phyloP scores from a whole-genome alignment of 1,284 basidiomycete species.

The Trichosporon inkin region DNA sequence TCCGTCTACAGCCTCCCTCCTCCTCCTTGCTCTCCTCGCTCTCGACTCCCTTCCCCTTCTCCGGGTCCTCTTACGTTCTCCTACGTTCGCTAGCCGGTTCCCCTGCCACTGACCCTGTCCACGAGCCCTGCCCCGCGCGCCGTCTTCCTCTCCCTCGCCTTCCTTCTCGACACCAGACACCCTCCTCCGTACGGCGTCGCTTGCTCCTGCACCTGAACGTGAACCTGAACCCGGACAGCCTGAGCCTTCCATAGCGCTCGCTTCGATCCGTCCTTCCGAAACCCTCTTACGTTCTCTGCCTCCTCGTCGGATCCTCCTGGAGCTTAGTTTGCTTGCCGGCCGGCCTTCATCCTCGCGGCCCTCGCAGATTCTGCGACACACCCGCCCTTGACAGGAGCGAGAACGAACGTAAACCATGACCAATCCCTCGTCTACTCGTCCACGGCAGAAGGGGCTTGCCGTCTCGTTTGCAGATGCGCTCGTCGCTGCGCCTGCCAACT shows the following conservation, averaged over 20 bases:
- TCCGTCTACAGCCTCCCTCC: too few species aligned
- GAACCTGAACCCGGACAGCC: not conserved
- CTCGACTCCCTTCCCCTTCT: not conserved
- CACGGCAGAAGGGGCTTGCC: slow-evolving; percentile 1
- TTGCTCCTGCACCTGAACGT: not conserved
- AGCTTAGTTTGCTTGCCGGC: not conserved
- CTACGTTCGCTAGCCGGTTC: not conserved
- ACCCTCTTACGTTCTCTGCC: not conserved
- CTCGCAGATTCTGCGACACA: not conserved
- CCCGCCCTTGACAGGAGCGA: not conserved
- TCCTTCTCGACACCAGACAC: not conserved
- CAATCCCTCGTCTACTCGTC: not conserved
- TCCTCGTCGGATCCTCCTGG: not conserved
- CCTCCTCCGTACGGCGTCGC: not conserved
- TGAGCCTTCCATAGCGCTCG: not conserved
- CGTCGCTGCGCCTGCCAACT: not conserved
- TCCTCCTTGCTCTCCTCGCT: not conserved
- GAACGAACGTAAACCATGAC: slow-evolving; percentile 1
- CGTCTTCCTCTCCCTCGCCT: not conserved
- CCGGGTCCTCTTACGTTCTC: slow-evolving; percentile 2
- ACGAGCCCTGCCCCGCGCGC: not conserved
- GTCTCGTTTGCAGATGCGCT: not conserved
- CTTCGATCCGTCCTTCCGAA: not conserved
- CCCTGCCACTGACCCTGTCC: not conserved
- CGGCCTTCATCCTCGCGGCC: not conserved